Conservation (phyloP, 1,284 basidiomycete genomes). For the Peniophora sp. region DNA sequence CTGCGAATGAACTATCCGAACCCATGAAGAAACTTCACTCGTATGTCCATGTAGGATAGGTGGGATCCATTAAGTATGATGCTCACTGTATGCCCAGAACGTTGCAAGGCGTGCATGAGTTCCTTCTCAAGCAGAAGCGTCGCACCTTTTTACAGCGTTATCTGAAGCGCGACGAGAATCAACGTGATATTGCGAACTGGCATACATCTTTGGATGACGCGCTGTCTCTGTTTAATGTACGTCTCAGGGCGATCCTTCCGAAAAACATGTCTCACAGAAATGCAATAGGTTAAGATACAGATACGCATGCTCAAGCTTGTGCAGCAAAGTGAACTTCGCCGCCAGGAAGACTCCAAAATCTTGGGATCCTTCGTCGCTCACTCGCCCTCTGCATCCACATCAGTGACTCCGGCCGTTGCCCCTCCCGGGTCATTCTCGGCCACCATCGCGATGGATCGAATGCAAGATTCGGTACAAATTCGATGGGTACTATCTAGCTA, state of each 20-base stretch:
- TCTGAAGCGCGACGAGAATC: neutral
- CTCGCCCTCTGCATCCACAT: no score
- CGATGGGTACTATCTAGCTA: slow-evolving; percentile 26
- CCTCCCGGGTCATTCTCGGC: no score
- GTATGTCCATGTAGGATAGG: slow-evolving; percentile 31
- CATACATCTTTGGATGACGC: neutral
- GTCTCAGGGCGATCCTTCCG: no score
- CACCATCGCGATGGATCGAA: no score
- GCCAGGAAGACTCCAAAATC: neutral
- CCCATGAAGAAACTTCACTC: slow-evolving; percentile 39
- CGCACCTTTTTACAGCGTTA: neutral
- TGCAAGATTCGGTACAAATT: slow-evolving; percentile 7
- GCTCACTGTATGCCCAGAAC: neutral
- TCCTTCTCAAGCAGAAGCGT: neutral
- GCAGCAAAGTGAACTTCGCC: slow-evolving; percentile 25
- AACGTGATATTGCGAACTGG: neutral
- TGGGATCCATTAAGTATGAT: no score
- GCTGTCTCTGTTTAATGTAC: neutral
- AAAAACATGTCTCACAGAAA: no score
- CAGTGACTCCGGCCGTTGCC: no score
- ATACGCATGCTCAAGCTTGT: slow-evolving; percentile 53
- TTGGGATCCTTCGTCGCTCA: neutral
- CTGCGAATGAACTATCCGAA: slow-evolving; percentile 25
- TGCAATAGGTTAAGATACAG: slow-evolving; percentile 36
- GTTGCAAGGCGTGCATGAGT: neutral